Conservation (phyloP, 2,329 filamentous ascomycete genomes). For the Pseudogymnoascus sp. region DNA sequence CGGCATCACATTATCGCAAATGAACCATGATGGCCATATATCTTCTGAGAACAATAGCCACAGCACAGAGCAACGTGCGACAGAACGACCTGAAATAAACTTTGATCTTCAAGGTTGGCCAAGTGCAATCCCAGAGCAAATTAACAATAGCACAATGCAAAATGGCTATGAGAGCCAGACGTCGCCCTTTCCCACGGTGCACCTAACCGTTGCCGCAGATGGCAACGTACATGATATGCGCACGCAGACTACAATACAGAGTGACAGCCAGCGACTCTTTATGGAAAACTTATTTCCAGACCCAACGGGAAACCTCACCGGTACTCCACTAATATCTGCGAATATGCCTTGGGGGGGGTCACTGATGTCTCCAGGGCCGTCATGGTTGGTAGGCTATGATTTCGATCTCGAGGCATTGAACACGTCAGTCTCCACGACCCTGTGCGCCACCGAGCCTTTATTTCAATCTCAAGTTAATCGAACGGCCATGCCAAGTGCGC, state of each 20-base stretch:
- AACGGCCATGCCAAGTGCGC: not conserved
- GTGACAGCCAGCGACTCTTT: too few species aligned
- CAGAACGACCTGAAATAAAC: not conserved
- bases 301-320: too few species aligned
- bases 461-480: not conserved
- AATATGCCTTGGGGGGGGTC: not conserved
- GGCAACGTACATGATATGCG: too few species aligned
- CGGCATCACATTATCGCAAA: not conserved
- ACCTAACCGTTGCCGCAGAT: too few species aligned
- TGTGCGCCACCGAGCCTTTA: not conserved
- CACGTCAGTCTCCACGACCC: not conserved
- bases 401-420: slow-evolving; percentile 11
- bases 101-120: too few species aligned
- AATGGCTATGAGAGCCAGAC: too few species aligned
- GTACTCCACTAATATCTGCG: not conserved
- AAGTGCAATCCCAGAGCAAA: too few species aligned
- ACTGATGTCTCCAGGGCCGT: not conserved
- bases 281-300: too few species aligned
- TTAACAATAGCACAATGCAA: too few species aligned
- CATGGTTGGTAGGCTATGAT: not conserved
- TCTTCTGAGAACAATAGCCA: not conserved
- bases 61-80: not conserved
- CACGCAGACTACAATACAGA: too few species aligned
- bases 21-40: not conserved
- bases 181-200: too few species aligned